Base-by-base conservation (phyloP, 495 filamentous ascomycete species). In the Bryoglossum gracile region DNA sequence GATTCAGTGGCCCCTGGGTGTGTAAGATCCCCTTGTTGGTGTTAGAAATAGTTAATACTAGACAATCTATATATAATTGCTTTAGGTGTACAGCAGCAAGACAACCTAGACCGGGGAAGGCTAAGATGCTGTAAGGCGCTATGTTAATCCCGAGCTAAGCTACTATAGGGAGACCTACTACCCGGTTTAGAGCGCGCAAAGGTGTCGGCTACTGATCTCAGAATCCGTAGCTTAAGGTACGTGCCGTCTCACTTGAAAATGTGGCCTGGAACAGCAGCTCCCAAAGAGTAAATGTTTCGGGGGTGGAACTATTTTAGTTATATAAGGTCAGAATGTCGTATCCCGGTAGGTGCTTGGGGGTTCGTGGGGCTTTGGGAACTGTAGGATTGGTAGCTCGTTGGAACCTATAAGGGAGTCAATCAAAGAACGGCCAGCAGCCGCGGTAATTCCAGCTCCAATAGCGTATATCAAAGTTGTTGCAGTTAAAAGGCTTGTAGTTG, bases 111-210 rank as follows among this genome's bases (percentile, higher is more conserved):
- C 22, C 35, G 35, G 35, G 35, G 35, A 19, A 38, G 22, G 35
- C 35, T 38, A 38, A 6, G 6, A 19, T 16, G 8, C 13, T 13
- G 18, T 14, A 36, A 14, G 33, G 18, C 0, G 16, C 35, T 3
- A 38, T 19, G 35, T 19, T 19, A 19, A 38, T 38, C 35, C 35
- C 35, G 35, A 38, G 35, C 35, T 16, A 19, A 38, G 35, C 14
- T 19, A 1, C 14, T 38, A 17, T 18, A 19, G 0, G 16, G 35
- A 19, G 35, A 16, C 35, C 35, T n/a, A n/a, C n/a, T n/a, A n/a
- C n/a, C n/a, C n/a, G n/a, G 35, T 17, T 16, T 38, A 38, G 35
- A 38, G 35, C 35, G 35, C 35, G 35, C 35, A 38, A 38, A 38
- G 35, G 35, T 38, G 35, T 38, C 35, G 35, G 35, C 35, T 38